phyloP scores from a whole-genome alignment of 1,284 basidiomycete species.

The Gymnopus androsaceus region DNA sequence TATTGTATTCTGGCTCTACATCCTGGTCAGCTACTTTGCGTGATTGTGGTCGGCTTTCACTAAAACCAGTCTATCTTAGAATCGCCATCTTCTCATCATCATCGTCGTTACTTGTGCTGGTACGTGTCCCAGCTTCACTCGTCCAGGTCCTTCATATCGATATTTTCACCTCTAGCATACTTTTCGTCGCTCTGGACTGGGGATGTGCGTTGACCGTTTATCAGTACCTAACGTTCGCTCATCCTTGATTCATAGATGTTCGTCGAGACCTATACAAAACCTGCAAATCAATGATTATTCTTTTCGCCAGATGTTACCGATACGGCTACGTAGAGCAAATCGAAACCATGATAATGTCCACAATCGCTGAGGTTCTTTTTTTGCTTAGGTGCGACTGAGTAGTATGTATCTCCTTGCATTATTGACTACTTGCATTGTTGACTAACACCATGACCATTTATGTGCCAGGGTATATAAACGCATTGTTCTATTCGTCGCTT shows the following conservation, averaged over 20 bases:
- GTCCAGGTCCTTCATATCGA: too few species aligned
- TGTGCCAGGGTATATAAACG: constrained; percentile 18
- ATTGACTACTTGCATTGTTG: too few species aligned
- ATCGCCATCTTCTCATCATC: constrained; percentile 6
- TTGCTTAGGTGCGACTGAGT: constrained; percentile 20
- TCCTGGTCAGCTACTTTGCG: background rate
- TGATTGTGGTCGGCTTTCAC: background rate
- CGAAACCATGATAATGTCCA: constrained; percentile 17
- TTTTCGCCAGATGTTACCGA: constrained; percentile 17
- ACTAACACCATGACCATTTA: background rate
- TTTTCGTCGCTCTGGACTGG: background rate
- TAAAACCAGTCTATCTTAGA: background rate
- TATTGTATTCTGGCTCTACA: constrained; percentile 4
- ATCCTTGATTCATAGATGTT: background rate
- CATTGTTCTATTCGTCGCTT: background rate
- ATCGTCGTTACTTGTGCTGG: constrained; percentile 5
- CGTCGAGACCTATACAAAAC: background rate
- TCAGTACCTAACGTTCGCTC: background rate
- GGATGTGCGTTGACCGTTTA: background rate
- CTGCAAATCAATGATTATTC: background rate
- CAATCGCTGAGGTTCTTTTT: constrained; percentile 21
- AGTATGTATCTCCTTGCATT: background rate
- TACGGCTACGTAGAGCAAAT: constrained; percentile 23
- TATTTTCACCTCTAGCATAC: background rate
- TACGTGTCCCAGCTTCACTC: background rate